A percentile compares a stretch with the other conserved stretches of the same genome.
phyloP scores from a whole-genome alignment of 345 rosid species.

The Turnera subulata region DNA sequence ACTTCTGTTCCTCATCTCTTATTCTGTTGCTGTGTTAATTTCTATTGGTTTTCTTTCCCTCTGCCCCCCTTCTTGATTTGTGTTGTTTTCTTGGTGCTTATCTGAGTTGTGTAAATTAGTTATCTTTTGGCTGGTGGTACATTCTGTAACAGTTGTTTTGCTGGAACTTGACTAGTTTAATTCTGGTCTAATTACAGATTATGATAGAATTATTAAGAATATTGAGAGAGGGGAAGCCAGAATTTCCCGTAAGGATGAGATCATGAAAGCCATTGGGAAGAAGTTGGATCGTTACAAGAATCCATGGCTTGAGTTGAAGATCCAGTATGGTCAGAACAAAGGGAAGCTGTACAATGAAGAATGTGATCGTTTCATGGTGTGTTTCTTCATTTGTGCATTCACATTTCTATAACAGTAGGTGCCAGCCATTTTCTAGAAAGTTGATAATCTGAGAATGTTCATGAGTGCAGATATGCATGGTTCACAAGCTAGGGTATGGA shows the following conservation, averaged over 20 bases:
- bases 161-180: not conserved
- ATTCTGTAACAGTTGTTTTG: not conserved
- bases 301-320: constrained; percentile 97
- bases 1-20: too few relatives aligned
- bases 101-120: too few relatives aligned
- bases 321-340: constrained; percentile 96
- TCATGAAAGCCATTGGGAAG: constrained; percentile 98
- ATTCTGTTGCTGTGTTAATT: too few relatives aligned
- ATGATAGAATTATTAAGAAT: constrained; percentile 92
- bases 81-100: too few relatives aligned
- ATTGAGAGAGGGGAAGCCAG: constrained; percentile 97
- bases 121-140: not conserved
- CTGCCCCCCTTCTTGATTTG: too few relatives aligned
- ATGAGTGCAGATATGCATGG: constrained; percentile 79
- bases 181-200: constrained; percentile 42
- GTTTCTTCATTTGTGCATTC: constrained; percentile 1
- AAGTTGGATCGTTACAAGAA: constrained; percentile 96
- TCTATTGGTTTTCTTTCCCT: too few relatives aligned
- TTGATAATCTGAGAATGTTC: not conserved
- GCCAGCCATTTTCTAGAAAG: not conserved
- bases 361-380: constrained; percentile 89
- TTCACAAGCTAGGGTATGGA: constrained; percentile 97
- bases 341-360: constrained; percentile 97
- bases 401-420: not conserved
- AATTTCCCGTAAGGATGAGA: constrained; percentile 93